Conservation (phyloP, 106 monocot genomes). For the Triglochin maritima region DNA sequence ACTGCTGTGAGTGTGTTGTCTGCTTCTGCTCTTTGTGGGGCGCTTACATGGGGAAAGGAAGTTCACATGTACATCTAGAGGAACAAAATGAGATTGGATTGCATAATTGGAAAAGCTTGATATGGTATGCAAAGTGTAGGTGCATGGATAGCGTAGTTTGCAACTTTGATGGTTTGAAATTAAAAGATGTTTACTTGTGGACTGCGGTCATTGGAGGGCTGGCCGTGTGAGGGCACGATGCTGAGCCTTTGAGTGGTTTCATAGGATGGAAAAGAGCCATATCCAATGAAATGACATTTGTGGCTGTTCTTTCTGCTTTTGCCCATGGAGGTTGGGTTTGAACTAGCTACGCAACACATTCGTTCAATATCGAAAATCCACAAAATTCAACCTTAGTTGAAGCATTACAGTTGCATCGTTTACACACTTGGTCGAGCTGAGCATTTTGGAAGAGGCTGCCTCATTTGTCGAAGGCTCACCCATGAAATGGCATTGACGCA, state of each 20-base stretch:
- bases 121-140: conserved; percentile 47
- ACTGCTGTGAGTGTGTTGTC: conserved; percentile 32
- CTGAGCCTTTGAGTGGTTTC: conserved; percentile 29
- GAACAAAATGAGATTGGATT: conserved; percentile 39
- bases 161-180: conserved; percentile 12
- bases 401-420: conserved; percentile 43
- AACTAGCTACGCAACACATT: conserved; percentile 19
- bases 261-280: conserved; percentile 17
- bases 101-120: conserved; percentile 30
- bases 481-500: too few relatives aligned
- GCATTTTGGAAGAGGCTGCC: conserved; percentile 27
- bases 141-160: conserved; percentile 15
- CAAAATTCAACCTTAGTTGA: conserved; percentile 21
- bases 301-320: conserved; percentile 38
- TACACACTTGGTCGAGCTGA: conserved; percentile 33
- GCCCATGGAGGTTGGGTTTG: conserved; percentile 24
- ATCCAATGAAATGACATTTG: conserved; percentile 44
- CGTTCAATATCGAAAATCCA: conserved; percentile 19
- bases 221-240: conserved; percentile 25
- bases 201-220: conserved; percentile 35
- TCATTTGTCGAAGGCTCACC: conserved; percentile 12
- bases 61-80: conserved; percentile 28
- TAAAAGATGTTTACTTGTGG: conserved; percentile 41
- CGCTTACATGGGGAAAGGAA: conserved; percentile 20
- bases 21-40: conserved; percentile 29